Percentiles rank a stretch among this genome's conserved stretches.
These are phyloP conservation scores for Termitomyces sp. DNA, from an alignment of 768 basidiomycete genomes.

Conservation along the genomic window DNA sequence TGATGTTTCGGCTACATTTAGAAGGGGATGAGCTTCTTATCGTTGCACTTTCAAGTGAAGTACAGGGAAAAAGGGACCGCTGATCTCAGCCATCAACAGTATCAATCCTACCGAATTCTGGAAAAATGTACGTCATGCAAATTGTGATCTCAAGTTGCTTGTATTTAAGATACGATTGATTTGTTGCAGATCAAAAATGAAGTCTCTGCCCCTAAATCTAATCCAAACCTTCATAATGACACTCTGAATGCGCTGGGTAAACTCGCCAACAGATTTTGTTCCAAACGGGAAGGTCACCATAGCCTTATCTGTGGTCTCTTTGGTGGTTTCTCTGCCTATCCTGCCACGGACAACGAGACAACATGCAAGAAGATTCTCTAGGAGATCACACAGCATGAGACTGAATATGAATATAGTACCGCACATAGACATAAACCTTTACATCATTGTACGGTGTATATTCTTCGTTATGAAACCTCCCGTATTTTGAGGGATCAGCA, in stretches of 20 bases:
- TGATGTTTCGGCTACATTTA: constrained; percentile 2
- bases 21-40: not conserved
- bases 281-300: not conserved
- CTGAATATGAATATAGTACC: not conserved
- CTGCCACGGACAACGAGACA: not conserved
- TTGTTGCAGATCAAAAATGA: not conserved
- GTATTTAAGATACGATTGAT: not conserved
- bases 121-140: not conserved
- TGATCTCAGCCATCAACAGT: not conserved
- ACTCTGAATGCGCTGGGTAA: not conserved
- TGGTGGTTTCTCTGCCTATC: not conserved
- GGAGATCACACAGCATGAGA: not conserved
- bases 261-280: not conserved
- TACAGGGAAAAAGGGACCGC: not conserved
- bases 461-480: too few species aligned
- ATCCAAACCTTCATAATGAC: not conserved
- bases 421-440: not conserved
- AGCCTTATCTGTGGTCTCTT: not conserved
- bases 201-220: not conserved
- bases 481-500: too few species aligned
- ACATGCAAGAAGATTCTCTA: not conserved
- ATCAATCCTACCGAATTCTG: not conserved
- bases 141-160: not conserved
- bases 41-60: constrained; percentile 5
- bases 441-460: too few species aligned